These are phyloP conservation scores for Spiraea crenata DNA, from an alignment of 331 rosid species.

Conservation along the genomic window DNA sequence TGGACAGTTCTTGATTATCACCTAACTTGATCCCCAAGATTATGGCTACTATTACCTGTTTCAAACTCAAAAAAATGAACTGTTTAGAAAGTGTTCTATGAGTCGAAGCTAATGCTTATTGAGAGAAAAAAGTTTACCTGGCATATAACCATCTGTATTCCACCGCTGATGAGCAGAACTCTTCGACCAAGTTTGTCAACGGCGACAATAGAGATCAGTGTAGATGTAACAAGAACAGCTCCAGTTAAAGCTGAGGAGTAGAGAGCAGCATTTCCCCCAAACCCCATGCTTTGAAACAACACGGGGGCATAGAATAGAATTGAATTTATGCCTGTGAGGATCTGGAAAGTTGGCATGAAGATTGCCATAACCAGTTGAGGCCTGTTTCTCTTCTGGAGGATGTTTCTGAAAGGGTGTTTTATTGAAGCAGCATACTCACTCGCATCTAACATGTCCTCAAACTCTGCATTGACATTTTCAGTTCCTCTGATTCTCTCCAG, in stretches of 20 bases:
- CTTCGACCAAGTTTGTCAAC: conserved; percentile 79
- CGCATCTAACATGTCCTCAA: conserved; percentile 78
- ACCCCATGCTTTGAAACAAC: conserved; percentile 86
- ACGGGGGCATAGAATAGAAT: conserved; percentile 92
- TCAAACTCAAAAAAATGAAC: conserved; percentile 11
- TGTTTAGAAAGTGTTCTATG: neutral
- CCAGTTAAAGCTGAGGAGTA: conserved; percentile 92
- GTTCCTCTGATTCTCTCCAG: conserved; percentile 74
- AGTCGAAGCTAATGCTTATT: neutral
- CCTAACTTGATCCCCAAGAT: conserved; percentile 73
- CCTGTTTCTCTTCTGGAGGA: conserved; percentile 56
- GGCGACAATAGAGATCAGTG: conserved; percentile 74
- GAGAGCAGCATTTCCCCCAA: conserved; percentile 69
- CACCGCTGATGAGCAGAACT: conserved; percentile 73
- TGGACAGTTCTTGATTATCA: conserved; percentile 45
- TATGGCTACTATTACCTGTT: conserved; percentile 70
- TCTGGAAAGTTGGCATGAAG: conserved; percentile 84
- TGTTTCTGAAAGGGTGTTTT: conserved; percentile 67
- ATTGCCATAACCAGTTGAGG: conserved; percentile 89
- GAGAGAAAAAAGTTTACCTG: conserved; percentile 51
- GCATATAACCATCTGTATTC: conserved; percentile 75
- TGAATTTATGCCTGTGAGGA: conserved; percentile 83
- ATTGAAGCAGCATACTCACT: conserved; percentile 60
- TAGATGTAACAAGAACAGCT: conserved; percentile 75
- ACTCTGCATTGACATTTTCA: conserved; percentile 72